Percentiles rank a stretch among this genome's conserved stretches.
phyloP scores from a whole-genome alignment of 2,329 filamentous ascomycete species.

The Lomentospora prolificans region DNA sequence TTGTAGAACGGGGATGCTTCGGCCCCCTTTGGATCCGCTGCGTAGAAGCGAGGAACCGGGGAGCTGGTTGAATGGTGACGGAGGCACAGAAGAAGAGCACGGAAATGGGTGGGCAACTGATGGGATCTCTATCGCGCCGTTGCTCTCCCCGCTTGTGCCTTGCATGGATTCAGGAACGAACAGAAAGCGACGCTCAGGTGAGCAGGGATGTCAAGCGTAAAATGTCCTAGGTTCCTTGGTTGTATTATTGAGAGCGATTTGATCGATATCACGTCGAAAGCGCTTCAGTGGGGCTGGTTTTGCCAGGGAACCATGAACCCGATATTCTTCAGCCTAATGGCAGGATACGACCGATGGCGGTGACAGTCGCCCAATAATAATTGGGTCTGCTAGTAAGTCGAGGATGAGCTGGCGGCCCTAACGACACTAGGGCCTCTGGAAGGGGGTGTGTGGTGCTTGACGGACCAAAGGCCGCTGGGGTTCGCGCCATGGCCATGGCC shows the following conservation, averaged over 20 bases:
- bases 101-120: not conserved
- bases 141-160: not conserved
- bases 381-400: no score
- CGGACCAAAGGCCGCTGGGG: no score
- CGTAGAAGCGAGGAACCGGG: not conserved
- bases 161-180: not conserved
- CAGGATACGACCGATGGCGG: no score
- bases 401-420: no score
- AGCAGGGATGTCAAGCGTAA: not conserved
- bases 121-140: no score
- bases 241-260: not conserved
- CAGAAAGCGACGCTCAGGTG: not conserved
- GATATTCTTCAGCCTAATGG: no score
- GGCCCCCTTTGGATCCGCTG: not conserved
- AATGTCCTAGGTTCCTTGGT: no score
- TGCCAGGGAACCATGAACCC: no score
- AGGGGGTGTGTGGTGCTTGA: no score
- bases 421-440: no score
- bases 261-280: not conserved
- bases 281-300: not conserved
- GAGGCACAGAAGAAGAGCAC: not conserved
- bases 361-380: no score
- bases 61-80: no score
- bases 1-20: not conserved
- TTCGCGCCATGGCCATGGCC: not conserved